Evolutionary conservation across 768 basidiomycete species (phyloP).

Genomic region (Hortiboletus campestris): DNA sequence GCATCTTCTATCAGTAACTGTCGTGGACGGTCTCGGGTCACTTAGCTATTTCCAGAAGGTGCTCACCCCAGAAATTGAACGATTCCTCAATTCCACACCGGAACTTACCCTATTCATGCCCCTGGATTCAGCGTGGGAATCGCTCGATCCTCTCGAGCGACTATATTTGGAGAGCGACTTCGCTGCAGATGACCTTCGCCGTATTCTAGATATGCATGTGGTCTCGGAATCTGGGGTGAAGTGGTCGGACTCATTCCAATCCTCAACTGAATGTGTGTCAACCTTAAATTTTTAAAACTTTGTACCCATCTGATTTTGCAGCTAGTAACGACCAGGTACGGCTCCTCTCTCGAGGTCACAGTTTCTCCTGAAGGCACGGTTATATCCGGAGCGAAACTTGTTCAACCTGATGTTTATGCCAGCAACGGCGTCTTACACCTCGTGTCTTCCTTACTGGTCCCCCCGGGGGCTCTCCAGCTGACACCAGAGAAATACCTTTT

Average conservation of each 20-base stretch:
- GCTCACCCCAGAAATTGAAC: constrained; percentile 55
- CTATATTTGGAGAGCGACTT: constrained; percentile 88
- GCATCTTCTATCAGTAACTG: constrained; percentile 45
- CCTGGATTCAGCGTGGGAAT: constrained; percentile 79
- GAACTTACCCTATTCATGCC: constrained; percentile 90
- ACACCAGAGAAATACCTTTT: constrained; percentile 96
- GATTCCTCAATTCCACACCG: constrained; percentile 60
- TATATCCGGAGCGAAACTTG: constrained; percentile 57
- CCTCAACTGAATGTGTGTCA: constrained; percentile 52
- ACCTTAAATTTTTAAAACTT: background rate
- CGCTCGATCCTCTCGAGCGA: constrained; percentile 72
- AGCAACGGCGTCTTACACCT: constrained; percentile 95
- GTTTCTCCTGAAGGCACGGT: constrained; percentile 52
- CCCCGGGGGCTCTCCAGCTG: constrained; percentile 67
- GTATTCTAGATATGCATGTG: constrained; percentile 78
- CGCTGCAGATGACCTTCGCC: constrained; percentile 73
- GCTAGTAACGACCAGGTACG: constrained; percentile 69
- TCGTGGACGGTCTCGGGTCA: constrained; percentile 56
- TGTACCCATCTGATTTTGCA: constrained; percentile 14
- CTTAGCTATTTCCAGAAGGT: constrained; percentile 76
- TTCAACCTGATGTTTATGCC: constrained; percentile 84
- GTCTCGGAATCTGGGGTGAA: constrained; percentile 56
- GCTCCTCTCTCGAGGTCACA: constrained; percentile 59
- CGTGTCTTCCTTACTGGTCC: constrained; percentile 78
- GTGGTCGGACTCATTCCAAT: constrained; percentile 64